phyloP scores from a whole-genome alignment of 2,329 filamentous ascomycete genomes.

The Metarhizium humberi region DNA sequence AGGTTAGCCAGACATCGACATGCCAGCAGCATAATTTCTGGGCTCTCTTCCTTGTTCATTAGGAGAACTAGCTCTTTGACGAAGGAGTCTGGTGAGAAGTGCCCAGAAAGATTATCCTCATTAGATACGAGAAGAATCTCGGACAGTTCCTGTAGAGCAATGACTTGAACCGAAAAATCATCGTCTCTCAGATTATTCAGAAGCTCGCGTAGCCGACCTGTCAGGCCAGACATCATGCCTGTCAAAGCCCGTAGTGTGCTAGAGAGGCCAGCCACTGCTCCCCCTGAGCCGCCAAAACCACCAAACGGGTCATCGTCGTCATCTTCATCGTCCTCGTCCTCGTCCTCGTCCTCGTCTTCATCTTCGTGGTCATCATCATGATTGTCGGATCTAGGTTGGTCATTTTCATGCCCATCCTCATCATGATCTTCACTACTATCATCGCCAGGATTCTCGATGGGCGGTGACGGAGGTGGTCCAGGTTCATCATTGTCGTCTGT shows the following conservation, averaged over 20 bases:
- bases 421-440: constrained; percentile 26
- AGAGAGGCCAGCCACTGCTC: constrained; percentile 57
- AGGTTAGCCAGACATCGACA: constrained; percentile 93
- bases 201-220: constrained; percentile 69
- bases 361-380: constrained; percentile 23
- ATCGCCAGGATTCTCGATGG: constrained; percentile 23
- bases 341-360: constrained; percentile 43
- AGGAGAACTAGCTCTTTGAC: constrained; percentile 87
- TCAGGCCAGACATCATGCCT: constrained; percentile 84
- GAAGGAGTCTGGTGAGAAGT: constrained; percentile 89
- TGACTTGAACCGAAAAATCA: constrained; percentile 81
- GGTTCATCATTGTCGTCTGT: constrained; percentile 45
- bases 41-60: constrained; percentile 93
- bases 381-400: constrained; percentile 22
- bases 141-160: constrained; percentile 86
- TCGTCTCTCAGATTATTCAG: constrained; percentile 69
- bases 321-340: constrained; percentile 49
- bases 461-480: constrained; percentile 32
- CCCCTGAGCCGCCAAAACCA: constrained; percentile 58
- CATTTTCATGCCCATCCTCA: constrained; percentile 20
- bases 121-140: constrained; percentile 91
- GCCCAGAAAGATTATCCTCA: constrained; percentile 89
- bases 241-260: constrained; percentile 78
- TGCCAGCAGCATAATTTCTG: constrained; percentile 93
- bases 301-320: constrained; percentile 59